Percentiles rank a stretch among this genome's conserved stretches.
Conservation (phyloP, 1,284 basidiomycete species). For the Boletus smithii region DNA sequence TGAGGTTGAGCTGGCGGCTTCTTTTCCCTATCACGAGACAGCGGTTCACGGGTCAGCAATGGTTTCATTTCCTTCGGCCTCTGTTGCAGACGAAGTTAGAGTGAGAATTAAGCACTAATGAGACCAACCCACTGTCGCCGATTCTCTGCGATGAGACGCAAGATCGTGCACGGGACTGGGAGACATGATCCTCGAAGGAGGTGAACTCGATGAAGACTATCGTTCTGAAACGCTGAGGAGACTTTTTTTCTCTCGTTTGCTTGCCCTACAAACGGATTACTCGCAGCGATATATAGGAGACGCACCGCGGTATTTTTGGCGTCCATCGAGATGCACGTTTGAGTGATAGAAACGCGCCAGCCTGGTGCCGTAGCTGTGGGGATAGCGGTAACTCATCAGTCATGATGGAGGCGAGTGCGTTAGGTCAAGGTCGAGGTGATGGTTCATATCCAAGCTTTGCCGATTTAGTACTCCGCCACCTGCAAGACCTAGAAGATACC, state of each 20-base stretch:
- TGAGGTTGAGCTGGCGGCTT: conserved; percentile 12
- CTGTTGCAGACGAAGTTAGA: conserved; percentile 22
- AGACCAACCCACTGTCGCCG: conserved; percentile 23
- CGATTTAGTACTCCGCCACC: conserved; percentile 33
- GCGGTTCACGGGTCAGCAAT: conserved; percentile 24
- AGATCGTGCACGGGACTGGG: background rate
- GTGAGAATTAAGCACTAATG: conserved; percentile 9
- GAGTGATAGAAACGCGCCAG: conserved; percentile 32
- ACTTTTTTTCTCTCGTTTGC: conserved; percentile 6
- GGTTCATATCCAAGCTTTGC: conserved; percentile 33
- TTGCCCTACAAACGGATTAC: conserved; percentile 16
- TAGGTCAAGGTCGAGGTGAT: conserved; percentile 32
- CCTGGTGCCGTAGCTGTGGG: conserved; percentile 37
- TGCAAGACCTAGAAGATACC: too few relatives aligned
- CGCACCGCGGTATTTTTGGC: conserved; percentile 18
- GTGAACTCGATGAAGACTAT: conserved; percentile 5
- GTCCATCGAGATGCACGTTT: conserved; percentile 28
- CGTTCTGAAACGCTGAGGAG: conserved; percentile 16
- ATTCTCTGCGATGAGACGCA: conserved; percentile 16
- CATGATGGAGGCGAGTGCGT: conserved; percentile 24
- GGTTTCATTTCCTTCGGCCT: conserved; percentile 23
- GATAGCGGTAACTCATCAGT: conserved; percentile 25
- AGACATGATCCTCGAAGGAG: conserved; percentile 12
- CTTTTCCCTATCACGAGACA: conserved; percentile 24
- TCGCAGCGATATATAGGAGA: conserved; percentile 30